Evolutionary conservation across 148 eudicot species (phyloP), one percentile per base, ranked within the genome.

Genomic region (Rhododendron kiyosumense): DNA sequence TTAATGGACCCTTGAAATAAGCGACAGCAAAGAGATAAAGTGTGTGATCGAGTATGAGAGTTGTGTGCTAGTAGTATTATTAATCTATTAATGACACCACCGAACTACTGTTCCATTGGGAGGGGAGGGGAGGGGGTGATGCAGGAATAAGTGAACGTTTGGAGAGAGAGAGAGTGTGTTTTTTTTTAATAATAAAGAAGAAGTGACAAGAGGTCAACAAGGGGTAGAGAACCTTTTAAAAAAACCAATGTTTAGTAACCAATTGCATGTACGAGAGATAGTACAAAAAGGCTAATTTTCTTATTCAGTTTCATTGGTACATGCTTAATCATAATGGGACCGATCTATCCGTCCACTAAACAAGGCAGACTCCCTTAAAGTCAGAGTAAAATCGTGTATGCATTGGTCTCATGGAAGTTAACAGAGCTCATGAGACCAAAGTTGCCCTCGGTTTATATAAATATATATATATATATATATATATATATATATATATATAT

Each of bases 31-130:
- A 28, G 78, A 69, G 78, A 83, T n/a, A 26, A 24, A 79, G 82
- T 18, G 22, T 38, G 61, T 24, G 82, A 22, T 20, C 0, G 43
- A 57, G 45, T 43, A 24, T 46, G 79, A 79, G 84, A 65, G 48
- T 13, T 26, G 26, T 51, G 18, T 57, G 54, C 17, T 51, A 51
- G 54, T 51, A 51, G 38, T 36, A 36, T 41, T 41, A 41, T 51
- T 51, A 54, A 59, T 59, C 26, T 84, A 69, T 90, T 79, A 77
- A 90, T 79, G 84, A 32, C 61, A 54, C 48, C 91, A 75, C 92
- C 91, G 91, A 79, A 78, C 65, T 81, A 54, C 82, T 90, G 88
- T 54, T 88, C 91, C 91, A 92, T 87, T 89, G 77, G 85, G 88
- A 76, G 24, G 45, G 18, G 88, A 76, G 24, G 45, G 18, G 32